Evolutionary conservation across 2,329 filamentous ascomycete species (phyloP), one percentile per base, ranked within the genome.

Genomic region (Trichophaea hybrida): DNA sequence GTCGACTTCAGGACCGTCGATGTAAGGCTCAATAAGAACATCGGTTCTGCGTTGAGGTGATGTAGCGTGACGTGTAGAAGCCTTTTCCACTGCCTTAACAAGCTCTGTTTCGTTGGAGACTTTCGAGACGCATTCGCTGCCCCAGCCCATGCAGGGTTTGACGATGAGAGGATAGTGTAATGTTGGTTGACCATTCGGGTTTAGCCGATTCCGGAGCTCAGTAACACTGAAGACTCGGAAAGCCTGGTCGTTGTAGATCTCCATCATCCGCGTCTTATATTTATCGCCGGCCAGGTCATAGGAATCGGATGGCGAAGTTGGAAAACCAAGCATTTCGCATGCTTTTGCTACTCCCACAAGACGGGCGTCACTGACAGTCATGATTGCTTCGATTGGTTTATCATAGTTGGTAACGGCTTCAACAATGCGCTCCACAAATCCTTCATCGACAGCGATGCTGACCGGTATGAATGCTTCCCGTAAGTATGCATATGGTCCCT

Each of bases 1-100:
- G 59, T 75, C 74, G 1, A 75, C 67, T 59, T 76, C 74, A 0
- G 74, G 74, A 0, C 74, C 74, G 6, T 71, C 69, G 17, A 72
- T 61, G 57, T 75, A 75, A 8, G 66, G 63, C 57, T 76, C 73
- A 1, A 75, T 31, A n/a, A n/a, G 10, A n/a, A 50, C 10, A 10
- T 12, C 46, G 12, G 13, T n/a, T n/a, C 46, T 17, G 17, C 24
- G 46, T 12, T 17, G 24, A 24, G 24, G 24, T 24, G 24, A 24
- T 24, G 24, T 24, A 24, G 24, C 24, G 46, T 12, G 10, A n/a
- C 13, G 46, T 31, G 24, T 50, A 13, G 13, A n/a, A n/a, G 17
- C 12, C 13, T 17, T 13, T 24, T 24, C 46, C 17, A 50, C 46
- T 13, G 13, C 13, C 12, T 12, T 31, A 65, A 1, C 75, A 32